These are phyloP conservation scores for Chaetomiaceae sp. DNA, from an alignment of 2,329 filamentous ascomycete species.

Conservation along the genomic window DNA sequence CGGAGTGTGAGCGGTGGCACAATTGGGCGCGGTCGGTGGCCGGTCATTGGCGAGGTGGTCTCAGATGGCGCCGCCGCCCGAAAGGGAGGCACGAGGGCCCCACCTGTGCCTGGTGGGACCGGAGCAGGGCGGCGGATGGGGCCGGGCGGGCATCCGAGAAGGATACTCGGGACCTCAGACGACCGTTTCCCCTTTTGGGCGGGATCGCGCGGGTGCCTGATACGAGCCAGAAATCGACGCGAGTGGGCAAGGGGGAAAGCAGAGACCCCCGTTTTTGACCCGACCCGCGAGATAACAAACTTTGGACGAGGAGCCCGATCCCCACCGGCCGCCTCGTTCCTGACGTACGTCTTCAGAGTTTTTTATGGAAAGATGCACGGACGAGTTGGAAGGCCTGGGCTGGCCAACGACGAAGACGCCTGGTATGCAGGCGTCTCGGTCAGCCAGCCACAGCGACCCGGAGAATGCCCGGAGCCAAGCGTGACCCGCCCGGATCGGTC, in stretches of 20 bases:
- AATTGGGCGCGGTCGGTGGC: too few relatives aligned
- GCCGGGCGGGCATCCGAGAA: constrained; percentile 3
- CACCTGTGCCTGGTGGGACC: constrained; percentile 6
- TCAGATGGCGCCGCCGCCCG: constrained; percentile 8
- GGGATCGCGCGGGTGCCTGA: constrained; percentile 8
- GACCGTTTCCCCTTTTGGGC: neutral
- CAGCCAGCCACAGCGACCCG: constrained; percentile 1
- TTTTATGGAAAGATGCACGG: too few relatives aligned
- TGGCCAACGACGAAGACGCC: neutral
- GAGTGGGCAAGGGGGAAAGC: constrained; percentile 1
- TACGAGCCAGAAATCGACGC: neutral
- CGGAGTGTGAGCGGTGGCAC: too few relatives aligned
- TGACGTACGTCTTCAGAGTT: neutral
- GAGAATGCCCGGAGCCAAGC: neutral
- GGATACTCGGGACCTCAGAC: neutral
- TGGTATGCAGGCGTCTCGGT: neutral
- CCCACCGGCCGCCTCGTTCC: neutral
- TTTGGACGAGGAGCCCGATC: neutral
- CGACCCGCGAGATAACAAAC: neutral
- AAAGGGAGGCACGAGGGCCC: constrained; percentile 3
- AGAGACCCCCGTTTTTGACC: constrained; percentile 1
- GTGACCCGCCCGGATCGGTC: constrained; percentile 1
- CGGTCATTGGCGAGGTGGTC: constrained; percentile 10
- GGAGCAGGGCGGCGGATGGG: constrained; percentile 6
- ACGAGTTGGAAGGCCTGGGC: neutral